Base-by-base conservation (phyloP, 1,284 basidiomycete species). In the Wallemia ichthyophaga region DNA sequence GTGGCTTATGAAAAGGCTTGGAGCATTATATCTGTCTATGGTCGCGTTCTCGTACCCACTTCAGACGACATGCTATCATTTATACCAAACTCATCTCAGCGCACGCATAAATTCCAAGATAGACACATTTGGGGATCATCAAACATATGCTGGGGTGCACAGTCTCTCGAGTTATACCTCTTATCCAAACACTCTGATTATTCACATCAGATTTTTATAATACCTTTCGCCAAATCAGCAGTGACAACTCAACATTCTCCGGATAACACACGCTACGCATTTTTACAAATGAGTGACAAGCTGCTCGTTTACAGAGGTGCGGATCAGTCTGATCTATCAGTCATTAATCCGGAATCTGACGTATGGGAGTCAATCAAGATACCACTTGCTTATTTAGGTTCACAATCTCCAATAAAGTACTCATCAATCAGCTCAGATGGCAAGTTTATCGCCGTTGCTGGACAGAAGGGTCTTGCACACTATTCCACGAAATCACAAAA, bases 291-390 rank as follows among this genome's bases (percentile, higher is more conserved):
- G 76, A 89, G 96, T 66, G 89, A 96, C 66, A 78, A 86, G 37
- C 82, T 88, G 1, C 75, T 95, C 1, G 81, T 98, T n/a, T 98
- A 96, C 68, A 79, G 94, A 61, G 92, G 94, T 1, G 85, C 87
- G 23, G 92, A 98, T 69, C 89, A 95, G 69, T 89, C 88, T 7
- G 92, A 98, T 67, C 84, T 94, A 80, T 91, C 87, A 66, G 82
- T 98, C 57, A 95, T 98, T 68, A 95, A 95, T 66, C 92, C 92
- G n/a, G 91, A 95, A 66, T 87, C 86, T 1, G 92, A 96, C 65
- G 88, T 95, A 7, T 95, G 91, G 88, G 87, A 95, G 65, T 83
- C 61, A 1, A 59, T 62, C 19, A 26, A 85, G 80, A 79, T 98
- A n/a, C 94, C 94, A 0, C 79, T 83, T 65, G 73, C 74, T 23